Evolutionary conservation across 768 basidiomycete species (phyloP).

Genomic region (Strobilomyces confusus): DNA sequence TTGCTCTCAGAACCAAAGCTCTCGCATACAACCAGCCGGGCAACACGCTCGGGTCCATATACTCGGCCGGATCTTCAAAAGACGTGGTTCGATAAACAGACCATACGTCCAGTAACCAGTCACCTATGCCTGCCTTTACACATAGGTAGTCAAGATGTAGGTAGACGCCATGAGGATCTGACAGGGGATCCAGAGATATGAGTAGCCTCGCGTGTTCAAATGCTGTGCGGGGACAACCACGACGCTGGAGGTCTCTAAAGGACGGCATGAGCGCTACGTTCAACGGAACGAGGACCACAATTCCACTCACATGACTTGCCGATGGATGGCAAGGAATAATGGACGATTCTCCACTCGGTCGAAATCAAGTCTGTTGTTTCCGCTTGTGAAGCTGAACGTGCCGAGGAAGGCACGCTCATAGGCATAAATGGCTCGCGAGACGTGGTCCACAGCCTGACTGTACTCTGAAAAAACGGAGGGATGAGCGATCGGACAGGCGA

Average conservation of each 20-base stretch:
- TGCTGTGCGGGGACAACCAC: conserved; percentile 84
- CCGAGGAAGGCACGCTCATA: conserved; percentile 90
- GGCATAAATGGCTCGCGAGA: conserved; percentile 90
- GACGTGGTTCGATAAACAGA: conserved; percentile 13
- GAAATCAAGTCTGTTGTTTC: conserved; percentile 83
- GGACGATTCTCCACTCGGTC: conserved; percentile 88
- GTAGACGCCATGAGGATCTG: conserved; percentile 84
- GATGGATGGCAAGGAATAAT: conserved; percentile 84
- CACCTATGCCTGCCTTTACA: conserved; percentile 70
- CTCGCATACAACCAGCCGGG: conserved; percentile 78
- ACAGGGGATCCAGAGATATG: conserved; percentile 77
- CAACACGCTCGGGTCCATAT: conserved; percentile 53
- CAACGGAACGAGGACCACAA: background rate
- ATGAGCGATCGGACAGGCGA: background rate
- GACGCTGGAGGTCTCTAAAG: conserved; percentile 76
- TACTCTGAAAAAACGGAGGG: conserved; percentile 51
- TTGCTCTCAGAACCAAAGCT: conserved; percentile 60
- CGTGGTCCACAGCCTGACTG: conserved; percentile 77
- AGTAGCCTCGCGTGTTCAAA: conserved; percentile 91
- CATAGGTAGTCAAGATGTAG: conserved; percentile 84
- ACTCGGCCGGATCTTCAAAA: conserved; percentile 18
- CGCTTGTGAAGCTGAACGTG: conserved; percentile 78
- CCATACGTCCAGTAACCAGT: conserved; percentile 77
- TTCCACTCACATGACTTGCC: conserved; percentile 66
- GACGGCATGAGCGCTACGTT: background rate